A percentile compares a stretch with the other conserved stretches of the same genome.
These are phyloP conservation scores for Brassica hybrid DNA, from an alignment of 441 rosid species.

Conservation along the genomic window DNA sequence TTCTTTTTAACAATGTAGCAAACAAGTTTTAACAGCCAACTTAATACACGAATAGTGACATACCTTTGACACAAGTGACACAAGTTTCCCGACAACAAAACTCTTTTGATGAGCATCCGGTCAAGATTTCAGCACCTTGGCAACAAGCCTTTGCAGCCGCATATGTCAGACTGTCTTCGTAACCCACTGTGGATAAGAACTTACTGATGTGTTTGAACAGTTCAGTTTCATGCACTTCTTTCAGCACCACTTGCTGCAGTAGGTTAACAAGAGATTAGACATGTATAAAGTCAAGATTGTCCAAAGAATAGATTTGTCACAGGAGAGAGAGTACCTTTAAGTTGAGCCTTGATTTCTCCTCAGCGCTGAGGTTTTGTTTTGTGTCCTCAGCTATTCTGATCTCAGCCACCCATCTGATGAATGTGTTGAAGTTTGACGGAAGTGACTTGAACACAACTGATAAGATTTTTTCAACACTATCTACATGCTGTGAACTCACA, in stretches of 20 bases:
- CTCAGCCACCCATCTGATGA: conserved; percentile 90
- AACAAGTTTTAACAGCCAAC: not conserved
- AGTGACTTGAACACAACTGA: conserved; percentile 62
- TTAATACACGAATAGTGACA: not conserved
- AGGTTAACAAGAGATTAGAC: not conserved
- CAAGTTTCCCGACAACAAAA: conserved; percentile 66
- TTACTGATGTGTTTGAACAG: conserved; percentile 57
- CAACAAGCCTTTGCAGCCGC: conserved; percentile 68
- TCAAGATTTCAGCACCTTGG: conserved; percentile 75
- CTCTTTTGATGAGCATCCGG: conserved; percentile 48
- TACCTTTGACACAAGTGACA: conserved; percentile 52
- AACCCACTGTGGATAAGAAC: conserved; percentile 45
- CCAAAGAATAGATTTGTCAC: not conserved
- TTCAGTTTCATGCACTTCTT: conserved; percentile 66
- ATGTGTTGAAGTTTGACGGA: conserved; percentile 69
- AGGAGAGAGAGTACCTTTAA: conserved; percentile 48
- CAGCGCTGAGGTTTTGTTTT: conserved; percentile 58
- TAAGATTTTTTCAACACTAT: conserved; percentile 57
- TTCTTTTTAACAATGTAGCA: not conserved
- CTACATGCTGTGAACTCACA: conserved; percentile 63
- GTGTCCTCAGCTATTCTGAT: conserved; percentile 72
- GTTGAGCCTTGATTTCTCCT: conserved; percentile 77
- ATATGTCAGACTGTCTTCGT: conserved; percentile 52
- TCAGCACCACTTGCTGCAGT: conserved; percentile 66
- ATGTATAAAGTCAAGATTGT: not conserved